Evolutionary conservation across 108 stramenopile species (phyloP).

Genomic region (Epithemia pelagica): DNA sequence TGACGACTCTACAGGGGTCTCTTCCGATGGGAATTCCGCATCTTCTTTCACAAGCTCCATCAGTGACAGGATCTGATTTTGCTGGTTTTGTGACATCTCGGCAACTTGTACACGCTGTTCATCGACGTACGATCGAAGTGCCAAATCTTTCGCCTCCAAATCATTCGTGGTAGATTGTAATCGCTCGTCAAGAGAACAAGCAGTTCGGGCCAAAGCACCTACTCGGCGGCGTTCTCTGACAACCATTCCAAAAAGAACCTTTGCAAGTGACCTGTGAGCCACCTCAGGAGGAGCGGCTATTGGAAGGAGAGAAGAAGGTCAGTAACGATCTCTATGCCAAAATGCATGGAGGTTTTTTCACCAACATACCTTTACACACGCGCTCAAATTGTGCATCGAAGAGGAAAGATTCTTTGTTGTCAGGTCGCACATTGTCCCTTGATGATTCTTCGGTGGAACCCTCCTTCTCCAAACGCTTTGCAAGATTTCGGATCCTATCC

Average conservation of each 20-base stretch:
- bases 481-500: slow-evolving; percentile 50
- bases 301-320: neutral
- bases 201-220: slow-evolving; percentile 38
- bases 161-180: slow-evolving; percentile 30
- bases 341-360: neutral
- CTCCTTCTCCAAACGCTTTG: slow-evolving; percentile 33
- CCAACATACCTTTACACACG: slow-evolving; percentile 16
- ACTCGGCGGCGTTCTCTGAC: slow-evolving; percentile 56
- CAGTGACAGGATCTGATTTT: slow-evolving; percentile 53
- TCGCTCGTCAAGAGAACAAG: slow-evolving; percentile 42
- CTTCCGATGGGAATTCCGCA: too few species aligned
- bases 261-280: slow-evolving; percentile 22
- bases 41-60: slow-evolving; percentile 49
- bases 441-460: neutral
- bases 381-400: slow-evolving; percentile 31
- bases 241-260: slow-evolving; percentile 65
- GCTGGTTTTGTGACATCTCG: slow-evolving; percentile 38
- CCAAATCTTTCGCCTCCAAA: slow-evolving; percentile 34
- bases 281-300: slow-evolving; percentile 5
- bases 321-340: neutral
- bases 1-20: too few species aligned
- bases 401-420: slow-evolving; percentile 25
- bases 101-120: slow-evolving; percentile 41
- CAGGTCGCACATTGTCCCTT: too few species aligned
- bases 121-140: slow-evolving; percentile 40